Conservation (phyloP, 352 stramenopile genomes). For the Pythium rishiriense region DNA sequence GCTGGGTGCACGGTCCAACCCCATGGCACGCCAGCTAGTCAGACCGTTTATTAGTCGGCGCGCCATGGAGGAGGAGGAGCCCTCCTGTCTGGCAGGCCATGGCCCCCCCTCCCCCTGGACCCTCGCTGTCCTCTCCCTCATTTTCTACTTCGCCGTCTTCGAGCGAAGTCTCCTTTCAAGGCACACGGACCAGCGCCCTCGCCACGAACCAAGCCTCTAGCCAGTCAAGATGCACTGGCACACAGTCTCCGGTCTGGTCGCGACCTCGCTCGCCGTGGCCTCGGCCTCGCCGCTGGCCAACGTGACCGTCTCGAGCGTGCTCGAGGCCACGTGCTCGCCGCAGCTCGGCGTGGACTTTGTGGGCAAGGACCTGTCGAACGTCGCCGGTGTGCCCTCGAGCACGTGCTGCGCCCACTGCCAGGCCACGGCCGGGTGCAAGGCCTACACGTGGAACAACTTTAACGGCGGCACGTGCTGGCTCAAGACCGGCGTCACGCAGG, state of each 20-base stretch:
- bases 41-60: neutral
- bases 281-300: neutral
- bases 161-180: slow-evolving; percentile 11
- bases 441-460: slow-evolving; percentile 42
- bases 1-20: too few relatives aligned
- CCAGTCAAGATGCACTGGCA: neutral
- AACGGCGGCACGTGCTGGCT: slow-evolving; percentile 60
- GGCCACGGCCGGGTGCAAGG: neutral
- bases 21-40: neutral
- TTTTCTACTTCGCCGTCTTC: slow-evolving; percentile 7
- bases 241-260: neutral
- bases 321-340: slow-evolving; percentile 1
- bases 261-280: slow-evolving; percentile 1
- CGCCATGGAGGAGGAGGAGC: too few relatives aligned
- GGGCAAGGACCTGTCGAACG: slow-evolving; percentile 7
- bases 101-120: neutral
- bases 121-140: neutral
- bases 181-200: too few relatives aligned
- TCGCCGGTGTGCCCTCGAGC: neutral
- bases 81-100: too few relatives aligned
- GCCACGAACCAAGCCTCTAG: neutral
- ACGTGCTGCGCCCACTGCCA: neutral
- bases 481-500: slow-evolving; percentile 32
- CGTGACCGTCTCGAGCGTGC: neutral
- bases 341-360: neutral